A percentile compares a stretch with the other conserved stretches of the same genome.
phyloP scores from a whole-genome alignment of 2,329 filamentous ascomycete genomes.

The Aspergillus phoenicis region DNA sequence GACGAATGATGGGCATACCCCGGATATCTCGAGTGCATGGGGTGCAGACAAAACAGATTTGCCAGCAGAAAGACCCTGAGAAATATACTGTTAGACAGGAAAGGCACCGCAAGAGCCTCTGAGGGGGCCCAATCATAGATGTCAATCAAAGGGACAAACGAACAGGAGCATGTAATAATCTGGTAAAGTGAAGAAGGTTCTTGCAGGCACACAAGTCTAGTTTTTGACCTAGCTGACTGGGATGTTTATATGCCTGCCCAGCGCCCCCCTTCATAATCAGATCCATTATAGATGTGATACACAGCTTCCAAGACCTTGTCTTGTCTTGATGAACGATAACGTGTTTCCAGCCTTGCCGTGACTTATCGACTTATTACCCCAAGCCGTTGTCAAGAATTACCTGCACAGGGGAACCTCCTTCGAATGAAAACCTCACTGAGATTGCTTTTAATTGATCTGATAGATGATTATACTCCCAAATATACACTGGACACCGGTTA shows the following conservation, averaged over 20 bases:
- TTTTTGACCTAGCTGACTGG: not conserved
- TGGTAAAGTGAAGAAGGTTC: not conserved
- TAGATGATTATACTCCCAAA: not conserved
- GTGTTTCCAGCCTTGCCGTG: not conserved
- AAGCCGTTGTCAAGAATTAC: not conserved
- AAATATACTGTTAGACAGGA: too few relatives aligned
- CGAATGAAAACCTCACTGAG: not conserved
- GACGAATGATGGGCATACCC: too few relatives aligned
- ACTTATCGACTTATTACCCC: not conserved
- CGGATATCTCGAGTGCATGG: too few relatives aligned
- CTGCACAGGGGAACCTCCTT: constrained; percentile 2
- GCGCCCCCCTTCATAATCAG: not conserved
- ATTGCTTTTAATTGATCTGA: not conserved
- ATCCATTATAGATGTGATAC: not conserved
- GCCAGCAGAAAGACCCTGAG: too few relatives aligned
- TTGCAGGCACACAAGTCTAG: not conserved
- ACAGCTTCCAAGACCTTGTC: not conserved
- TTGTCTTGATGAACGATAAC: not conserved
- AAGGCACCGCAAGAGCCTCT: too few relatives aligned
- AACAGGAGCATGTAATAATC: too few relatives aligned
- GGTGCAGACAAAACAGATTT: too few relatives aligned
- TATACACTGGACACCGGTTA: not conserved
- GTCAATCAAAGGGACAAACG: too few relatives aligned
- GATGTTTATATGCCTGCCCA: not conserved
- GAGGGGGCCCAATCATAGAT: too few relatives aligned